Evolutionary conservation across 495 filamentous ascomycete species (phyloP).

Genomic region (Rostrohypoxylon terebratum): DNA sequence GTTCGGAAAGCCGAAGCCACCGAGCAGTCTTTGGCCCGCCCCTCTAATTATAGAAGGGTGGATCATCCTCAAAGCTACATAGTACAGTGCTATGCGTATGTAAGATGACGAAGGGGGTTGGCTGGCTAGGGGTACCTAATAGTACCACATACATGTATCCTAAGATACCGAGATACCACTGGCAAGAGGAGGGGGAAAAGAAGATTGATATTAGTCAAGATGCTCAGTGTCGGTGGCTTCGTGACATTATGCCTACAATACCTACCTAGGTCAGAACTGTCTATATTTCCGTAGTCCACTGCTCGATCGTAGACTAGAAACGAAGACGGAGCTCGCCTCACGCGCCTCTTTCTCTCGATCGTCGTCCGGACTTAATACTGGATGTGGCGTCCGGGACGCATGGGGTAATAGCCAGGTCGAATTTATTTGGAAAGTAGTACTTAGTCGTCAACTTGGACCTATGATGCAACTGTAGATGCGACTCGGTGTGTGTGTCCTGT

Average conservation of each 20-base stretch:
- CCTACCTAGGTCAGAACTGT: conserved; percentile 5
- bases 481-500: conserved; percentile 1
- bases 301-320: not conserved
- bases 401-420: conserved; percentile 6
- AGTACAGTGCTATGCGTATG: not conserved
- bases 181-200: not conserved
- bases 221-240: conserved; percentile 3
- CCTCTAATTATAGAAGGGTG: conserved; percentile 39
- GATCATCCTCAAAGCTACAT: conserved; percentile 19
- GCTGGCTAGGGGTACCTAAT: not conserved
- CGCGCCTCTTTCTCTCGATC: not conserved
- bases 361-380: conserved; percentile 8
- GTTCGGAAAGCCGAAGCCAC: conserved; percentile 18
- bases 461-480: conserved; percentile 27
- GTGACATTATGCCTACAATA: not conserved
- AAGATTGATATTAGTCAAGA: conserved; percentile 17
- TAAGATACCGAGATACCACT: not conserved
- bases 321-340: not conserved
- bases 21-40: conserved; percentile 3
- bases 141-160: not conserved
- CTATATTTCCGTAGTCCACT: conserved; percentile 12
- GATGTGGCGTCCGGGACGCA: conserved; percentile 24
- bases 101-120: conserved; percentile 9
- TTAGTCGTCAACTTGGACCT: conserved; percentile 16
- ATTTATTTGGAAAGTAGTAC: conserved; percentile 27